Percentiles rank a stretch among this genome's conserved stretches.
Evolutionary conservation across 768 basidiomycete species (phyloP).

Genomic region (Trametes coccinea): DNA sequence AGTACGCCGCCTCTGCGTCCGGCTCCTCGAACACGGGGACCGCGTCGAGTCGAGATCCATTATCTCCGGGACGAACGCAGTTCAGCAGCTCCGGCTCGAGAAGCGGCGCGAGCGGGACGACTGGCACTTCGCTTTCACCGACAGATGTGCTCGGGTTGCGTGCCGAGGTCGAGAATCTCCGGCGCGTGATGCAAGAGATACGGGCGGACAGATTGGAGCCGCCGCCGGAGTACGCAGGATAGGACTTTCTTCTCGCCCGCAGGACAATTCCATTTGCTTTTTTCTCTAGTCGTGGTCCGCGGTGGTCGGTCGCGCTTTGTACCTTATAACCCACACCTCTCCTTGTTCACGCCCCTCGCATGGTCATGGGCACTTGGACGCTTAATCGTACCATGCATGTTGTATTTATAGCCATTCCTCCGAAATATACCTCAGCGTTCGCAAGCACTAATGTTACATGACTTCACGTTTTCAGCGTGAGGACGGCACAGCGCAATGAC

Average conservation of each 20-base stretch:
- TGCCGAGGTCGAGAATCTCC: conserved; percentile 33
- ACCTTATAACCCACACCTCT: too few species aligned
- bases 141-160: conserved; percentile 28
- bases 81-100: neutral
- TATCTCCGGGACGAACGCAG: conserved; percentile 5
- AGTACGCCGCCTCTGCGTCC: conserved; percentile 1
- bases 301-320: neutral
- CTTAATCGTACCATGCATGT: neutral
- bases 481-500: too few species aligned
- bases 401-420: neutral
- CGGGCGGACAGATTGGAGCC: conserved; percentile 27
- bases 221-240: conserved; percentile 28
- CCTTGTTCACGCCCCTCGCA: neutral
- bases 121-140: conserved; percentile 17
- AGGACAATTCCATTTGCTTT: neutral
- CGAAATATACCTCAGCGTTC: too few species aligned
- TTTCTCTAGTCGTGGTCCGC: neutral
- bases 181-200: conserved; percentile 29
- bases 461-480: too few species aligned
- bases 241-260: neutral
- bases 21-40: conserved; percentile 3
- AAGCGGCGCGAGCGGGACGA: neutral
- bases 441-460: too few species aligned
- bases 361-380: neutral
- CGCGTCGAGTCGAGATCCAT: conserved; percentile 11